phyloP scores from a whole-genome alignment of 2,329 filamentous ascomycete genomes.

The Cordyceps militaris region DNA sequence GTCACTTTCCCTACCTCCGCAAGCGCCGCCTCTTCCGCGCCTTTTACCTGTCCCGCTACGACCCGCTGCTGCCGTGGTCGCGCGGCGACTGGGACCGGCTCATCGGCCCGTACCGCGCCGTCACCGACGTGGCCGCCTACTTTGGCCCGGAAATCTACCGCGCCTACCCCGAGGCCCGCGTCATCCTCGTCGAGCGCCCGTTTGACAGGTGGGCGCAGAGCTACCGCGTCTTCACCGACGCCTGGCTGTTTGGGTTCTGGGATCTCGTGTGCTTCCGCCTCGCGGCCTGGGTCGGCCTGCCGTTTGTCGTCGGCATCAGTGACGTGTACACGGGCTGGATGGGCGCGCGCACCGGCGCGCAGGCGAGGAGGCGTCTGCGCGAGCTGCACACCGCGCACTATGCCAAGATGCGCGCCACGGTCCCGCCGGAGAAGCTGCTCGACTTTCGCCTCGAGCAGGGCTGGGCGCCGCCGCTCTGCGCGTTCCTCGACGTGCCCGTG shows the following conservation, averaged over 20 bases:
- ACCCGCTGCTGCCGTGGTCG: conserved; percentile 10
- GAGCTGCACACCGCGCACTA: conserved; percentile 7
- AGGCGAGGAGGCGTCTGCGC: conserved; percentile 24
- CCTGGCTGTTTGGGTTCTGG: conserved; percentile 8
- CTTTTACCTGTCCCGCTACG: conserved; percentile 8
- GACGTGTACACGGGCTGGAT: conserved; percentile 10
- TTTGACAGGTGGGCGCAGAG: conserved; percentile 2
- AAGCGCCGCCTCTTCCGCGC: conserved; percentile 7
- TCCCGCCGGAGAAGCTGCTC: conserved; percentile 27
- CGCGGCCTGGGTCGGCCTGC: conserved; percentile 10
- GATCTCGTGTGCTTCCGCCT: conserved; percentile 7
- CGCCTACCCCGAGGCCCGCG: conserved; percentile 8
- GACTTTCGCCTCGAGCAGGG: conserved; percentile 30
- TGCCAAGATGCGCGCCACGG: conserved; percentile 22
- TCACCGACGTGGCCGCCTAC: conserved; percentile 9
- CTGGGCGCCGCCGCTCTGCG: conserved; percentile 29
- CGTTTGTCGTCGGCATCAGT: conserved; percentile 2
- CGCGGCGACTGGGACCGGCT: conserved; percentile 13
- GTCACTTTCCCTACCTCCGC: conserved; percentile 11
- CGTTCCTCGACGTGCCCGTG: conserved; percentile 27
- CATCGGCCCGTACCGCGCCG: conserved; percentile 7
- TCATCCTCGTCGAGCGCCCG: conserved; percentile 8
- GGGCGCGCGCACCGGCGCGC: conserved; percentile 14
- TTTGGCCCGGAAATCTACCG: conserved; percentile 4
- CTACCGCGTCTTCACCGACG: conserved; percentile 12